Conservation (phyloP, 495 filamentous ascomycete genomes). For the Penicillium manginii region DNA sequence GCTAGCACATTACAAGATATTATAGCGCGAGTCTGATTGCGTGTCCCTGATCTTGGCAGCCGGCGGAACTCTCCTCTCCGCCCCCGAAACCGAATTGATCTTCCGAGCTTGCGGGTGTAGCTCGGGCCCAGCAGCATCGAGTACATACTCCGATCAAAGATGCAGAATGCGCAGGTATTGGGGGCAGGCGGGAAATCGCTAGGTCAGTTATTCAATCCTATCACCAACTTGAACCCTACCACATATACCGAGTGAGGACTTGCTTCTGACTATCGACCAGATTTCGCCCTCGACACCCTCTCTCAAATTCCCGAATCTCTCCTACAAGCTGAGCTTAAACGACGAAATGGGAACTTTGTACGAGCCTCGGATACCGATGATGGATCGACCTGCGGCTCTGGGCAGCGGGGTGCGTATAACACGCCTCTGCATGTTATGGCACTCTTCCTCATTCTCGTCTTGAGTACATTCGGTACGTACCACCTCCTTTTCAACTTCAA, state of each 20-base stretch:
- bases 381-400: conserved; percentile 62
- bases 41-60: background rate
- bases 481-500: background rate
- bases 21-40: conserved; percentile 8
- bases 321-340: conserved; percentile 37
- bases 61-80: background rate
- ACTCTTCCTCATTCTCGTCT: conserved; percentile 70
- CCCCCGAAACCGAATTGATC: background rate
- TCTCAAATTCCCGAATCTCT: conserved; percentile 35
- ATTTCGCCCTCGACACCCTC: conserved; percentile 24
- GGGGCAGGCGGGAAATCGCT: conserved; percentile 18
- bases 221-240: background rate
- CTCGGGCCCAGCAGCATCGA: conserved; percentile 5
- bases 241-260: background rate
- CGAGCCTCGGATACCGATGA: conserved; percentile 19
- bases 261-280: conserved; percentile 12
- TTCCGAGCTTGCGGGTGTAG: conserved; percentile 17
- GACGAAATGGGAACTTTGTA: conserved; percentile 27
- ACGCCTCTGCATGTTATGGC: conserved; percentile 73
- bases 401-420: conserved; percentile 62
- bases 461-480: conserved; percentile 71
- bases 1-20: conserved; percentile 9
- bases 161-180: conserved; percentile 30
- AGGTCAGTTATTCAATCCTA: conserved; percentile 5
- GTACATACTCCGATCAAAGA: conserved; percentile 18